Conservation (phyloP, 2,329 filamentous ascomycete genomes). For the Penicillium vulpinum region DNA sequence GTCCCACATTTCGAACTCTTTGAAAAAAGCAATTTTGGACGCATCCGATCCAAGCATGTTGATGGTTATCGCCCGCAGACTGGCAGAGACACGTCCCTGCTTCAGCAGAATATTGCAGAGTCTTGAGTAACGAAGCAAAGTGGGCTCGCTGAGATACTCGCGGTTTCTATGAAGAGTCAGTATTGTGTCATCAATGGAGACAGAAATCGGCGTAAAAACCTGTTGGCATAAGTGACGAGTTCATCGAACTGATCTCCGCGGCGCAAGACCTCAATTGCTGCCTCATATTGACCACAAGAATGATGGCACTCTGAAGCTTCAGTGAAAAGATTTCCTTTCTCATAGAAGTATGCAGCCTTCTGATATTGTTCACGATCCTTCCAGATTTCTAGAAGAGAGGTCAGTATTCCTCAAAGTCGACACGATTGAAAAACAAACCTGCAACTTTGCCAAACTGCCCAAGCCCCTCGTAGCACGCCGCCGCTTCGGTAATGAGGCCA, state of each 20-base stretch:
- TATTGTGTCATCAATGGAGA: neutral
- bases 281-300: slow-evolving; percentile 10
- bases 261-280: slow-evolving; percentile 19
- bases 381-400: slow-evolving; percentile 16
- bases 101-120: slow-evolving; percentile 22
- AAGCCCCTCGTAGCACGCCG: slow-evolving; percentile 14
- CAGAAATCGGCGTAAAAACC: neutral
- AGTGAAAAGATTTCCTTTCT: slow-evolving; percentile 4
- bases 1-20: slow-evolving; percentile 21
- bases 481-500: slow-evolving; percentile 6
- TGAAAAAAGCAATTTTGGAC: slow-evolving; percentile 19
- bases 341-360: slow-evolving; percentile 19
- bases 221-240: slow-evolving; percentile 19
- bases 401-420: neutral
- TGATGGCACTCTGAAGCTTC: slow-evolving; percentile 20
- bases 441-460: slow-evolving; percentile 19
- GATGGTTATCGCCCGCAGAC: slow-evolving; percentile 15
- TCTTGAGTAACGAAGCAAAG: slow-evolving; percentile 14
- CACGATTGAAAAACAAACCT: slow-evolving; percentile 5
- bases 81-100: slow-evolving; percentile 19
- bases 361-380: slow-evolving; percentile 6
- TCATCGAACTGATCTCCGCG: slow-evolving; percentile 19
- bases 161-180: slow-evolving; percentile 9
- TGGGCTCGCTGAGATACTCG: neutral
- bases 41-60: slow-evolving; percentile 16